These are phyloP conservation scores for Coniochaeta ligniaria DNA, from an alignment of 2,329 filamentous ascomycete genomes.

Conservation along the genomic window DNA sequence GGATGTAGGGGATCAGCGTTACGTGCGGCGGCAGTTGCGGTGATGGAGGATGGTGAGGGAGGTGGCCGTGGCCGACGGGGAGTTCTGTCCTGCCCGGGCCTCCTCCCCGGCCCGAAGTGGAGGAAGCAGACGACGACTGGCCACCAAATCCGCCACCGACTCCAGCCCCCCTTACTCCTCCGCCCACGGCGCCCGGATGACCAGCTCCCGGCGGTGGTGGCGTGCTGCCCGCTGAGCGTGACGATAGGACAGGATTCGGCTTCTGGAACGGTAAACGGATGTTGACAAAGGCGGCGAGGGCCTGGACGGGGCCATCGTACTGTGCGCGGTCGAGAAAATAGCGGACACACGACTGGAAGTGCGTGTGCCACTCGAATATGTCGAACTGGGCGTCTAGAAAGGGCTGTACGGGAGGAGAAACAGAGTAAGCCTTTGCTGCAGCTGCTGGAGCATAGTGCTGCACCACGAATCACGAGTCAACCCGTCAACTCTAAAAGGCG, in stretches of 20 bases:
- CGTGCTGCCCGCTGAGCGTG: constrained; percentile 24
- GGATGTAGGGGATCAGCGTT: constrained; percentile 80
- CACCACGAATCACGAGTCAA: background rate
- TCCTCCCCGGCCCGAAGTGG: background rate
- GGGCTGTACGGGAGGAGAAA: constrained; percentile 23
- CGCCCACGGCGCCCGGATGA: constrained; percentile 16
- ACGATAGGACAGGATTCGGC: constrained; percentile 35
- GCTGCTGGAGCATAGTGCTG: background rate
- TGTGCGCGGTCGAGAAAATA: constrained; percentile 93
- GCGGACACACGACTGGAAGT: constrained; percentile 80
- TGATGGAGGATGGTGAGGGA: constrained; percentile 14
- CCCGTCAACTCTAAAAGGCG: background rate
- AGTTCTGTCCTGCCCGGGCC: constrained; percentile 2
- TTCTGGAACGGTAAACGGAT: constrained; percentile 85
- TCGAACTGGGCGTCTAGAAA: constrained; percentile 54
- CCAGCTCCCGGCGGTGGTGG: constrained; percentile 24
- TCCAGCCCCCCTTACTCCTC: background rate
- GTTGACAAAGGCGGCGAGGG: constrained; percentile 84
- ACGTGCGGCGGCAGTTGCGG: constrained; percentile 29
- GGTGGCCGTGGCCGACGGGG: constrained; percentile 1
- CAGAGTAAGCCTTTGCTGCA: constrained; percentile 2
- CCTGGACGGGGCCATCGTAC: constrained; percentile 74
- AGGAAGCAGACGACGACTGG: background rate
- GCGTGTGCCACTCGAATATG: constrained; percentile 88
- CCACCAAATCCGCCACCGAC: constrained; percentile 18